Evolutionary conservation across 2,329 filamentous ascomycete species (phyloP).

Genomic region (Coleophoma eucalyptorum): DNA sequence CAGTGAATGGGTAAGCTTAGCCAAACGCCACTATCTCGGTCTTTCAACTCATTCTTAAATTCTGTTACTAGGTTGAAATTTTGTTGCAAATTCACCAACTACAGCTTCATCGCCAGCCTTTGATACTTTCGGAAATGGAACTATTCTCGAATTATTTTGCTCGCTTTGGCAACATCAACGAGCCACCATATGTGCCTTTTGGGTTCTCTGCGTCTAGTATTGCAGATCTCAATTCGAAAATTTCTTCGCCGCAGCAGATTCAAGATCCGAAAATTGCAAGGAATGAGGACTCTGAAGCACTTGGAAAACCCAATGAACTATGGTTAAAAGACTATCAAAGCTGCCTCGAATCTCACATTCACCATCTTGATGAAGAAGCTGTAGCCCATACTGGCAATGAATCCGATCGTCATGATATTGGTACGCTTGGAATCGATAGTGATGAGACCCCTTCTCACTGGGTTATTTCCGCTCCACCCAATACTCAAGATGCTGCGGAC

Average conservation of each 20-base stretch:
- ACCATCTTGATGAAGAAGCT: not conserved
- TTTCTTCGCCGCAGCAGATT: not conserved
- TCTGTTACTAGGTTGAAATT: not conserved
- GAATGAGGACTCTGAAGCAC: not conserved
- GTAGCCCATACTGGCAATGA: not conserved
- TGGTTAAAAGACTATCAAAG: not conserved
- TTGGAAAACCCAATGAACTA: too few relatives aligned
- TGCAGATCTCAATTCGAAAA: not conserved
- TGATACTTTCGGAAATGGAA: not conserved
- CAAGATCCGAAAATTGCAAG: not conserved
- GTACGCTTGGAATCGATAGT: not conserved
- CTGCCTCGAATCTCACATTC: not conserved
- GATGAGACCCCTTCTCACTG: not conserved
- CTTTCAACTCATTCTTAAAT: not conserved
- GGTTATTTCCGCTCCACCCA: too few relatives aligned
- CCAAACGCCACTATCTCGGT: not conserved
- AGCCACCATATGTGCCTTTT: not conserved
- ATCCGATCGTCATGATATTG: not conserved
- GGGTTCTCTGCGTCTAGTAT: not conserved
- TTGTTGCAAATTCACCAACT: not conserved
- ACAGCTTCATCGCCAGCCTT: not conserved
- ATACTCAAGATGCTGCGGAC: too few relatives aligned
- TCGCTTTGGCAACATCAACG: not conserved
- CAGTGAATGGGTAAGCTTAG: not conserved
- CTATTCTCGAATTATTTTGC: not conserved